Conservation (phyloP, 805 yeast genomes). For the Candida cerambycidarum region DNA sequence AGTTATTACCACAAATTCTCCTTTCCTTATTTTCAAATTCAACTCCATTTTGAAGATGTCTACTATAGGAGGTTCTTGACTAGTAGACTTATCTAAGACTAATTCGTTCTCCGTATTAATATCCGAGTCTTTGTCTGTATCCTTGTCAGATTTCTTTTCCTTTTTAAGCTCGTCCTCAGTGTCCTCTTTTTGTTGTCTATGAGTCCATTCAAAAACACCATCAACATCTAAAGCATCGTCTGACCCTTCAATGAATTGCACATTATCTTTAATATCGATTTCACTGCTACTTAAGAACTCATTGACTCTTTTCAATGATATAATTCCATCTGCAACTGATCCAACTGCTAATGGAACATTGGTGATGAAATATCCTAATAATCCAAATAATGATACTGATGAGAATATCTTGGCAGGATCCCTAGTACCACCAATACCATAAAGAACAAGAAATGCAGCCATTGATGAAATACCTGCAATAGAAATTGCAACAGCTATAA, state of each 20-base stretch:
- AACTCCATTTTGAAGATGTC: slow-evolving; percentile 15
- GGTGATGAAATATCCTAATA: slow-evolving; percentile 59
- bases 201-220: slow-evolving; percentile 31
- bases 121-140: not conserved
- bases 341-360: slow-evolving; percentile 70
- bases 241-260: slow-evolving; percentile 24
- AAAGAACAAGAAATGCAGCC: slow-evolving; percentile 45
- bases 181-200: slow-evolving; percentile 1
- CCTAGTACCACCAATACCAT: slow-evolving; percentile 25
- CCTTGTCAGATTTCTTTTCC: not conserved
- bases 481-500: slow-evolving; percentile 63
- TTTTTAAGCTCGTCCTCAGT: not conserved
- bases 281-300: slow-evolving; percentile 49
- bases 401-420: slow-evolving; percentile 66
- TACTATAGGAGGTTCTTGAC: too few relatives aligned
- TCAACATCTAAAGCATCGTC: slow-evolving; percentile 14
- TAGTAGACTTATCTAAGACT: too few relatives aligned
- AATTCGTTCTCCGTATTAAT: not conserved
- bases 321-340: slow-evolving; percentile 62
- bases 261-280: slow-evolving; percentile 28
- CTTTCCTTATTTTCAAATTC: slow-evolving; percentile 24
- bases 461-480: slow-evolving; percentile 72
- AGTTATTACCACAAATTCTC: slow-evolving; percentile 36
- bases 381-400: slow-evolving; percentile 65
- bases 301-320: slow-evolving; percentile 60